Evolutionary conservation across 257 asterid species (phyloP), one percentile per base, ranked within the genome.

Genomic region (Solanum sitiens): DNA sequence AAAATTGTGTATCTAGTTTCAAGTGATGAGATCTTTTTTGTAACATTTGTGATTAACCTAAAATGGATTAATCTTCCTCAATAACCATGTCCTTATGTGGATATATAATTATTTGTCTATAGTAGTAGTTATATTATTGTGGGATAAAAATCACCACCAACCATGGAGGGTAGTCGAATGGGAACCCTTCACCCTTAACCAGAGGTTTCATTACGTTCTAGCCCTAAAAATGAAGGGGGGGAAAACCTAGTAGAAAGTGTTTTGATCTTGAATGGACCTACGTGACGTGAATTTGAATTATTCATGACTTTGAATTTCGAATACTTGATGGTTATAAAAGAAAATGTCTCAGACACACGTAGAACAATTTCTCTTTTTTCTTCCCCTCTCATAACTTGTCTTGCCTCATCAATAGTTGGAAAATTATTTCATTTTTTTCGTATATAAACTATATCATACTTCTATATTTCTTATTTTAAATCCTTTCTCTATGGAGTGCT

Each of bases 181-280:
- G 2, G 35, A 67, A 11, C 73, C 73, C 73, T 67, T 2, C 20
- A 27, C 6, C 21, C 33, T 68, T 70, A 70, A 70, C 2, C 23
- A 70, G 23, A 70, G 0, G 40, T 70, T 70, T 30, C 42, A 0
- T 70, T 70, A 30, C 6, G 1, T 14, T 70, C 11, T 37, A 15
- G 3, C n/a, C 37, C 0, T 70, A 12, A 70, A 70, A 70, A 70
- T 30, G 0, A 23, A 63, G 12, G 5, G 7, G 7, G 0, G 0
- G 0, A 68, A 32, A 70, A 14, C 5, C 20, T 6, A 16, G 42
- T 70, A 30, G 12, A 15, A 30, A 30, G 76, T 8, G 1, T 30
- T 32, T 3, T 15, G n/a, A 8, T 8, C 40, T 70, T 30, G 23
- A 70, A 70, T 12, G 23, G 23, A 15, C 5, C 40, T 7, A 3